Conservation (phyloP, 495 filamentous ascomycete species). For the Neurospora africana region DNA sequence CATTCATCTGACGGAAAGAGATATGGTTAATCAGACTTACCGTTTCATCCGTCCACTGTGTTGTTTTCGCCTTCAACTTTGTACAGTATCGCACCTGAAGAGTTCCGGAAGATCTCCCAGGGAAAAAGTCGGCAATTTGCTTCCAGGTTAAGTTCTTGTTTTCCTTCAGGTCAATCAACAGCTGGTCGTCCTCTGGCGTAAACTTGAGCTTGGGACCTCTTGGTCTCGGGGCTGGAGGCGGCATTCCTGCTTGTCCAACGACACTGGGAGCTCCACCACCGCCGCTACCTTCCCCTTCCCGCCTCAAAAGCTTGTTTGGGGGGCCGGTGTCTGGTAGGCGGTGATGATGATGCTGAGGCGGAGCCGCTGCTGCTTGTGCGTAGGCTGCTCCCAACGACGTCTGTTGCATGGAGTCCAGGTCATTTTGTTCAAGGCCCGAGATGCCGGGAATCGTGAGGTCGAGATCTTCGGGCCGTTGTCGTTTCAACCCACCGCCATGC, state of each 20-base stretch:
- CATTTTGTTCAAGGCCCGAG: slow-evolving; percentile 35
- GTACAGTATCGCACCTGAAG: slow-evolving; percentile 91
- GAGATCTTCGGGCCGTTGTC: slow-evolving; percentile 38
- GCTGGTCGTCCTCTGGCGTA: slow-evolving; percentile 75
- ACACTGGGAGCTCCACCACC: slow-evolving; percentile 52
- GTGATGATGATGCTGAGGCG: slow-evolving; percentile 61
- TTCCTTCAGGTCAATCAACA: slow-evolving; percentile 82
- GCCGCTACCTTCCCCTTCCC: slow-evolving; percentile 35
- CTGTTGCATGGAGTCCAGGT: slow-evolving; percentile 40
- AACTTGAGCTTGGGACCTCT: slow-evolving; percentile 82
- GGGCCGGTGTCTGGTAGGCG: slow-evolving; percentile 55
- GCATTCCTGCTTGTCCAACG: slow-evolving; percentile 77
- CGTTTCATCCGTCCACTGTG: slow-evolving; percentile 86
- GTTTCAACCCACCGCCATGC: slow-evolving; percentile 32
- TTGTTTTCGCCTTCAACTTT: slow-evolving; percentile 83
- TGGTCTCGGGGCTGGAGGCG: slow-evolving; percentile 60
- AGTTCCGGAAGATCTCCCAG: slow-evolving; percentile 75
- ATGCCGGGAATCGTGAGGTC: slow-evolving; percentile 41
- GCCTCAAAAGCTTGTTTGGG: slow-evolving; percentile 45
- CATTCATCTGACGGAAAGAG: neutral
- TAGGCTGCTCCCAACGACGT: slow-evolving; percentile 34
- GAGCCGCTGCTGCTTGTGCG: slow-evolving; percentile 24
- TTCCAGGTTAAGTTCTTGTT: slow-evolving; percentile 90
- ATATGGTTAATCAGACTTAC: slow-evolving; percentile 38
- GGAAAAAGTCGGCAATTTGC: slow-evolving; percentile 91